Conservation (phyloP, 108 stramenopile species). For the Heterococcus sp. region DNA sequence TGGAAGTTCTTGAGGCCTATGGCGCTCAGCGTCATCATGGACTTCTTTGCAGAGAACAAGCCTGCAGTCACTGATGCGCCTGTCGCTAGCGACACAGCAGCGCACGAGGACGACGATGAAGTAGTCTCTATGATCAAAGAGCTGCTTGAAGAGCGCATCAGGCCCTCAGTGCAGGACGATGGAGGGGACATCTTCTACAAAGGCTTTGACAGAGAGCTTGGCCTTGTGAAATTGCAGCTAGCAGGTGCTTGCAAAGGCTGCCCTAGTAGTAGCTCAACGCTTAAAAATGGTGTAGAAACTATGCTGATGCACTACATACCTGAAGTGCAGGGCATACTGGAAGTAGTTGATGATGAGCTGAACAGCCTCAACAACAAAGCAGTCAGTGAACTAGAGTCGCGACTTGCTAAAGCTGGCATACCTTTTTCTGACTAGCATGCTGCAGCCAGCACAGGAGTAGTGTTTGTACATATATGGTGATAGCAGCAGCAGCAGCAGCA, state of each 20-base stretch:
- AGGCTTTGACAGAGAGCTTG: slow-evolving; percentile 49
- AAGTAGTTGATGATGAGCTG: slow-evolving; percentile 45
- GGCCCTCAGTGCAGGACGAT: slow-evolving; percentile 97
- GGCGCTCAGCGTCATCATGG: slow-evolving; percentile 86
- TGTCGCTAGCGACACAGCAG: slow-evolving; percentile 82
- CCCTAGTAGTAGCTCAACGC: slow-evolving; percentile 84
- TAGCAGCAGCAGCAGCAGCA: too few relatives aligned
- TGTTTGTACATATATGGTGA: too few relatives aligned
- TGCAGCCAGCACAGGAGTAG: too few relatives aligned
- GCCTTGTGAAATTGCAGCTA: slow-evolving; percentile 51
- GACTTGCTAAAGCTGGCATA: slow-evolving; percentile 33
- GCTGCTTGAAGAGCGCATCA: slow-evolving; percentile 87
- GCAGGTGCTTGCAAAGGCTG: slow-evolving; percentile 93
- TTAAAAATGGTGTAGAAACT: slow-evolving; percentile 97
- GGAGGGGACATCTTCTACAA: slow-evolving; percentile 96
- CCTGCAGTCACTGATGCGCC: slow-evolving; percentile 62
- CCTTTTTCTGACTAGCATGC: slow-evolving; percentile 10
- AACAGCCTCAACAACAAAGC: slow-evolving; percentile 32
- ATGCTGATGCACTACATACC: slow-evolving; percentile 99
- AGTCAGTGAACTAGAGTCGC: slow-evolving; percentile 26
- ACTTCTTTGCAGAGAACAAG: slow-evolving; percentile 73
- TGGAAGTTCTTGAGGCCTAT: slow-evolving; percentile 82
- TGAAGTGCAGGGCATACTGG: slow-evolving; percentile 72
- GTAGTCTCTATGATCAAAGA: slow-evolving; percentile 99
- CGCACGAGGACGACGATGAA: slow-evolving; percentile 89